These are phyloP conservation scores for Limnanthes douglasii DNA, from an alignment of 345 rosid genomes.

Conservation along the genomic window DNA sequence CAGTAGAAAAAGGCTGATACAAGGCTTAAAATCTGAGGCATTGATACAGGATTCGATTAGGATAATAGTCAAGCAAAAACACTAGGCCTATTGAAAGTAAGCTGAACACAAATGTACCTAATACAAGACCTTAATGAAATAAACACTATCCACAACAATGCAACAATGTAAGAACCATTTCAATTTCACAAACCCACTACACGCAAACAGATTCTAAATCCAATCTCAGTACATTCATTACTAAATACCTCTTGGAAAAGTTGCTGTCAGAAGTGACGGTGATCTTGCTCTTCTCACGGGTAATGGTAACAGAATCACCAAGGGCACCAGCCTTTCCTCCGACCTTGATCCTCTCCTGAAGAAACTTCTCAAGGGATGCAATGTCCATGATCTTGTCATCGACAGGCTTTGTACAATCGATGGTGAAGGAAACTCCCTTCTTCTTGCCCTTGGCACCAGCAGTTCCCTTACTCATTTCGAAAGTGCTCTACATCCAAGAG, in stretches of 20 bases:
- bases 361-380: conserved; percentile 65
- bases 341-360: conserved; percentile 74
- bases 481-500: too few species aligned
- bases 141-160: background rate
- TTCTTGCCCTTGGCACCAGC: conserved; percentile 26
- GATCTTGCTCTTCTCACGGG: conserved; percentile 54
- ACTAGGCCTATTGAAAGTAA: background rate
- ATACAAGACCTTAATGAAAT: background rate
- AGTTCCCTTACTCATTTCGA: conserved; percentile 22
- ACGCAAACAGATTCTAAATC: background rate
- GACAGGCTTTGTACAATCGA: conserved; percentile 22
- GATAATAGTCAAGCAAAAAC: too few species aligned
- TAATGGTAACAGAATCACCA: conserved; percentile 37
- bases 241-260: conserved; percentile 61
- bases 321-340: conserved; percentile 76
- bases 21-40: background rate
- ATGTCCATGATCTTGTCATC: conserved; percentile 49
- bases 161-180: background rate
- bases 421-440: conserved; percentile 21
- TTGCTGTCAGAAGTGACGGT: conserved; percentile 53
- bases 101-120: background rate
- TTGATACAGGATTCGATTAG: too few species aligned
- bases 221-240: background rate
- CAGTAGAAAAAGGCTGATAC: background rate
- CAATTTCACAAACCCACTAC: background rate